Evolutionary conservation across 2,329 filamentous ascomycete species (phyloP), one percentile per base, ranked within the genome.

Genomic region (Metarhizium humberi): DNA sequence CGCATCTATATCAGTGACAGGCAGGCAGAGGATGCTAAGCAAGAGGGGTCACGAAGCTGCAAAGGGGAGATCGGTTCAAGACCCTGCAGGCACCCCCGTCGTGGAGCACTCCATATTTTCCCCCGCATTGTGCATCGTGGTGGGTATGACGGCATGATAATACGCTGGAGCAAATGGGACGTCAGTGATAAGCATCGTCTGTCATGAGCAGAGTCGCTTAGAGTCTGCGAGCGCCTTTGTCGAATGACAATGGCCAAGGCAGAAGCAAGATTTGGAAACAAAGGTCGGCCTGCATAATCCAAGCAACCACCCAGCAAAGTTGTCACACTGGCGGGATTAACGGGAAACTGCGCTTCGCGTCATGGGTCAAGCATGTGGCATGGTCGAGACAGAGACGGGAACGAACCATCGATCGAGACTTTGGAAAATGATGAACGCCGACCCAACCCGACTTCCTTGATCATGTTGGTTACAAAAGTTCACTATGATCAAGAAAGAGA

Each of bases 101-200:
- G 25, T 49, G 25, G 47, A 34, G 47, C n/a, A 7, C n/a, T 45
- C 18, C 42, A n/a, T 34, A n/a, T 49, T 16, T 16, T 13, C 45
- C 50, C 40, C 50, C n/a, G 50, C 40, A n/a, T 38, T 20, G 32
- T 20, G 50, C 50, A 52, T 52, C 30, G n/a, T 18, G 38, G 20
- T 52, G 50, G 50, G 38, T 52, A 52, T 52, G 50, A 32, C 50
- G 38, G 25, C 50, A 52, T 52, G 50, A 52, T 32, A 20, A 43
- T 25, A 20, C 38, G 38, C 25, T 34, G 20, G 38, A 34, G 38
- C 50, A 43, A 52, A 52, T 52, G 40, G 40, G 38, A 52, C 29
- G 50, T 42, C 38, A 43, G 29, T 52, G 50, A 52, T 52, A 52
- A 52, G 50, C 36, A 45, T 43, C 50, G n/a, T 43, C 29, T 40